Percentiles rank a stretch among this genome's conserved stretches.
phyloP scores from a whole-genome alignment of 345 rosid species.

The Turritis glabra region DNA sequence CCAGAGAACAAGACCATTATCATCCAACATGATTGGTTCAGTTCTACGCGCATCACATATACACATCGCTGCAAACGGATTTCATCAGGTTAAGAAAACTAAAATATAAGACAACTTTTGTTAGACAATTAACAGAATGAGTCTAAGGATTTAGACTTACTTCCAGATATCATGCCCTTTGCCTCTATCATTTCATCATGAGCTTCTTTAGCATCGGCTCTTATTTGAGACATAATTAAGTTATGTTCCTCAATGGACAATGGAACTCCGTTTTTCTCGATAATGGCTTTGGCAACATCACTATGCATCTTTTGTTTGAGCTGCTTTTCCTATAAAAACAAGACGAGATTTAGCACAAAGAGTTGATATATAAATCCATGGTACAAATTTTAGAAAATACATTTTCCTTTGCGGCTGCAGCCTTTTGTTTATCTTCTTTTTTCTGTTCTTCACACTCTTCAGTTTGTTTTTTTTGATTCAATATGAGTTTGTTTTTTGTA shows the following conservation, averaged over 20 bases:
- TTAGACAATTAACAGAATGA: neutral
- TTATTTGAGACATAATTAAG: slow-evolving; percentile 49
- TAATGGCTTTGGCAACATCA: slow-evolving; percentile 61
- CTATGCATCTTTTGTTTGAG: slow-evolving; percentile 58
- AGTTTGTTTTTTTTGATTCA: too few species aligned
- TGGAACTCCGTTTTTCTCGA: slow-evolving; percentile 55
- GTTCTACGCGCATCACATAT: slow-evolving; percentile 77
- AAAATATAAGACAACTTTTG: neutral
- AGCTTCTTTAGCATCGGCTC: slow-evolving; percentile 57
- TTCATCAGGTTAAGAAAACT: neutral
- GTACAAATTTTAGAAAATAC: neutral
- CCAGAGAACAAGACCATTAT: slow-evolving; percentile 59
- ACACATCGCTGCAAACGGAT: slow-evolving; percentile 38
- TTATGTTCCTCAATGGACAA: slow-evolving; percentile 60
- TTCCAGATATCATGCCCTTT: slow-evolving; percentile 39
- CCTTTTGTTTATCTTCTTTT: neutral
- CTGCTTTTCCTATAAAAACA: slow-evolving; percentile 51
- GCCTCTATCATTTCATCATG: slow-evolving; percentile 60
- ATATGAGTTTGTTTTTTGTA: too few species aligned
- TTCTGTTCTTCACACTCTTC: neutral
- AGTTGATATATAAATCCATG: neutral
- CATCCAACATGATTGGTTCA: slow-evolving; percentile 50
- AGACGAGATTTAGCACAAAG: neutral
- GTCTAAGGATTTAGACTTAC: slow-evolving; percentile 41
- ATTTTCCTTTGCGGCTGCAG: slow-evolving; percentile 47